These are phyloP conservation scores for Pyricularia grisea DNA, from an alignment of 2,329 filamentous ascomycete species.

Conservation along the genomic window DNA sequence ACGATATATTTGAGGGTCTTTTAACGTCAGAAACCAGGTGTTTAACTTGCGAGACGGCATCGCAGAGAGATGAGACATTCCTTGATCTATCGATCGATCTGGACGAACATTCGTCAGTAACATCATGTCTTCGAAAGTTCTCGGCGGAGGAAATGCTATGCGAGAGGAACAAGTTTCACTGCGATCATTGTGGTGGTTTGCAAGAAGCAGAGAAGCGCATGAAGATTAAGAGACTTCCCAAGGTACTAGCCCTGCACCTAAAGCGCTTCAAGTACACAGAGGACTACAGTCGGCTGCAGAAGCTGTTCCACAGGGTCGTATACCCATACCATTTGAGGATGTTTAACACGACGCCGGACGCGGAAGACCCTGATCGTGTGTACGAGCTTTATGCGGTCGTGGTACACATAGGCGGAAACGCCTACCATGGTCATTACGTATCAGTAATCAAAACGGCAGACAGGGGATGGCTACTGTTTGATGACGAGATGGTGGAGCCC, in stretches of 20 bases:
- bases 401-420: constrained; percentile 92
- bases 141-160: constrained; percentile 98
- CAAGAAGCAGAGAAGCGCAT: constrained; percentile 98
- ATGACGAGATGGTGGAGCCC: constrained; percentile 97
- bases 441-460: constrained; percentile 97
- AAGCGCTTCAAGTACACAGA: constrained; percentile 99
- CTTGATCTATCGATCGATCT: constrained; percentile 93
- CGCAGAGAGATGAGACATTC: constrained; percentile 91
- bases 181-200: constrained; percentile 89
- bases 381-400: constrained; percentile 98
- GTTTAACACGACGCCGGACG: constrained; percentile 95
- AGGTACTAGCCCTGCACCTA: constrained; percentile 82
- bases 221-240: constrained; percentile 94
- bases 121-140: constrained; percentile 89
- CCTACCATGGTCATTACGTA: constrained; percentile 96
- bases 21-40: constrained; percentile 95
- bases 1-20: constrained; percentile 92
- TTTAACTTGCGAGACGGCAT: constrained; percentile 90
- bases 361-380: constrained; percentile 82
- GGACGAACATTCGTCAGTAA: constrained; percentile 91
- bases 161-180: constrained; percentile 97
- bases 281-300: constrained; percentile 85
- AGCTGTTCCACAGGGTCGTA: constrained; percentile 92
- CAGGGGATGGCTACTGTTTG: constrained; percentile 89
- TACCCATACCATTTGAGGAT: constrained; percentile 95